Evolutionary conservation across 768 basidiomycete species (phyloP), one percentile per base, ranked within the genome.

Genomic region (Tricholoma hemisulphureum): DNA sequence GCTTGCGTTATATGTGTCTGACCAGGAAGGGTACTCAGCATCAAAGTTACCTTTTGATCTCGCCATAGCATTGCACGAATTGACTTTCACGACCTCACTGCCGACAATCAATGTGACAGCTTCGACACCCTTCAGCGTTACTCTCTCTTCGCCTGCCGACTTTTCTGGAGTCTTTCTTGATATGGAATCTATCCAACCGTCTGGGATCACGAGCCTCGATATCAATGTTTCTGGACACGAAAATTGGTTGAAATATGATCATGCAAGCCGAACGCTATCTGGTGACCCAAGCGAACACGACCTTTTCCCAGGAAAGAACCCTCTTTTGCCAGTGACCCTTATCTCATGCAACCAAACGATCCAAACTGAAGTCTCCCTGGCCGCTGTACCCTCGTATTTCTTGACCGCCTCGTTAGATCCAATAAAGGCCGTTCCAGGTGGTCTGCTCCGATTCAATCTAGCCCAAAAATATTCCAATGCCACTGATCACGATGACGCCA

Each of bases 301-400:
- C 39, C 65, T 74, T 69, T 63, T 59, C 54, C 62, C 71, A 9
- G 75, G 68, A 28, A 58, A 65, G 29, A 69, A 43, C 37, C 72
- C 73, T 20, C 59, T 68, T 3, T 75, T 93, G n/a, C 83, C 86
- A 10, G 81, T 90, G 28, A 82, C 73, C 24, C 66, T 97, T 37
- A 80, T 72, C 20, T 81, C 89, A 2, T 86, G 88, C 70, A 87
- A 90, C 65, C 88, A 93, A 69, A 80, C 83, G 0, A 63, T 92
- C 58, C 71, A 77, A 18, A 85, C 87, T 18, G 85, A 78, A 60
- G 75, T 95, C 31, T 76, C 83, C 2, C 65, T 98, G 60, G 82
- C 82, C 24, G 69, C 91, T 20, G 83, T 88, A 8, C 80, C 87
- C 3, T 89, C 92, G 3, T 90, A 83, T 69, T 96, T 97, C 74